Percentiles rank a stretch among this genome's conserved stretches.
Evolutionary conservation across 2,329 filamentous ascomycete genomes (phyloP).

Genomic region (Penicillium sp.): DNA sequence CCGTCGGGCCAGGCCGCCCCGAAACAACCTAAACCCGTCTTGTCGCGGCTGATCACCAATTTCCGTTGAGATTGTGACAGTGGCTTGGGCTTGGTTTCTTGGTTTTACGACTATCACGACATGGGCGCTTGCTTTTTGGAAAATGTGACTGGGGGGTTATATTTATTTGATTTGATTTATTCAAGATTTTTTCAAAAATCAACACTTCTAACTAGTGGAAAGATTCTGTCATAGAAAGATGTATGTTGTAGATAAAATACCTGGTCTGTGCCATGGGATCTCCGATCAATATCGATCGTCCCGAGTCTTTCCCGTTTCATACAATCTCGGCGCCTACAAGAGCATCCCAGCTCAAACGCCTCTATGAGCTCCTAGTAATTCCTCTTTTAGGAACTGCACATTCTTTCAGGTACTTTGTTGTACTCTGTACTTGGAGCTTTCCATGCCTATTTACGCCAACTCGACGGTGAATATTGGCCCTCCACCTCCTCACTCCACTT

Average conservation of each 20-base stretch:
- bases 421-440: neutral
- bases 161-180: neutral
- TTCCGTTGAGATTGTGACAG: constrained; percentile 19
- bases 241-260: neutral
- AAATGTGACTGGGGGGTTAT: neutral
- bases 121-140: neutral
- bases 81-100: constrained; percentile 9
- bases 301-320: neutral
- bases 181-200: neutral
- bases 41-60: constrained; percentile 37
- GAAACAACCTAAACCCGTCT: constrained; percentile 32
- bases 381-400: neutral
- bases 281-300: constrained; percentile 1
- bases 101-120: constrained; percentile 11
- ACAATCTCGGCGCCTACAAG: neutral
- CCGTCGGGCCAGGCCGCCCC: constrained; percentile 10
- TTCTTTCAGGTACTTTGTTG: neutral
- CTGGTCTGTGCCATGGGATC: neutral
- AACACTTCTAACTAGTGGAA: neutral
- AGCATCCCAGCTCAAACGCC: neutral
- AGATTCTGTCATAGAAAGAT: neutral
- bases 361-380: neutral
- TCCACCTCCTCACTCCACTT: constrained; percentile 19
- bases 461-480: neutral
- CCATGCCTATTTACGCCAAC: neutral